Conservation (phyloP, 2,329 filamentous ascomycete species). For the Phoma sp. region DNA sequence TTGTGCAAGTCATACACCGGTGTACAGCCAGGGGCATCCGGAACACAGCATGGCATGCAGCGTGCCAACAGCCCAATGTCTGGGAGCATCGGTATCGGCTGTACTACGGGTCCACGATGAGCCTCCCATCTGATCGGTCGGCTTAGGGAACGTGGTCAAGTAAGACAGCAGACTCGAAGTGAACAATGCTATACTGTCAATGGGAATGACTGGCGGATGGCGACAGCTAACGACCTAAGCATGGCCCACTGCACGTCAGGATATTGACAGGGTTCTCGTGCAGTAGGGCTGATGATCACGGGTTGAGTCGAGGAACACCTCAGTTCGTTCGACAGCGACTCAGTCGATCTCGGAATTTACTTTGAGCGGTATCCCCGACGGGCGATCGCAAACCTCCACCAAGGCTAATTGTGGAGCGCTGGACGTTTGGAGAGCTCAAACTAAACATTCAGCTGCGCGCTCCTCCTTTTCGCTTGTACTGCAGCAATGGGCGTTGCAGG, state of each 20-base stretch:
- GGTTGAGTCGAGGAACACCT: constrained; percentile 3
- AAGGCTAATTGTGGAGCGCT: constrained; percentile 10
- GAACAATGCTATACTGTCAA: neutral
- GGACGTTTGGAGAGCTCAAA: constrained; percentile 14
- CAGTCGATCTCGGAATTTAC: constrained; percentile 12
- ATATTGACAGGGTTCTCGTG: constrained; percentile 13
- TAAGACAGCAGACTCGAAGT: neutral
- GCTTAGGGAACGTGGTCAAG: constrained; percentile 4
- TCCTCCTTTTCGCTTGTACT: constrained; percentile 3
- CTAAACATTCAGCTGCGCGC: constrained; percentile 4
- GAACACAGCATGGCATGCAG: constrained; percentile 4
- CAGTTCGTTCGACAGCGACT: constrained; percentile 2
- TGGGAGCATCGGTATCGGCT: neutral
- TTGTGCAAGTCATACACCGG: constrained; percentile 2
- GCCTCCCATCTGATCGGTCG: too few species aligned
- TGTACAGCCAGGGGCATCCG: constrained; percentile 7
- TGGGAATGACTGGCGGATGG: neutral
- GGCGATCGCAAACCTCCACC: constrained; percentile 1
- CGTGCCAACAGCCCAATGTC: neutral
- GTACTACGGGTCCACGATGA: too few species aligned
- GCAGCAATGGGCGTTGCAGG: constrained; percentile 2
- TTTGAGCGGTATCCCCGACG: constrained; percentile 8
- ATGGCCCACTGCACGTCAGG: constrained; percentile 13
- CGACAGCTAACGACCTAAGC: constrained; percentile 1
- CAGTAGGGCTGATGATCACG: constrained; percentile 18